These are phyloP conservation scores for Venturia nashicola DNA, from an alignment of 2,329 filamentous ascomycete genomes.

Conservation along the genomic window DNA sequence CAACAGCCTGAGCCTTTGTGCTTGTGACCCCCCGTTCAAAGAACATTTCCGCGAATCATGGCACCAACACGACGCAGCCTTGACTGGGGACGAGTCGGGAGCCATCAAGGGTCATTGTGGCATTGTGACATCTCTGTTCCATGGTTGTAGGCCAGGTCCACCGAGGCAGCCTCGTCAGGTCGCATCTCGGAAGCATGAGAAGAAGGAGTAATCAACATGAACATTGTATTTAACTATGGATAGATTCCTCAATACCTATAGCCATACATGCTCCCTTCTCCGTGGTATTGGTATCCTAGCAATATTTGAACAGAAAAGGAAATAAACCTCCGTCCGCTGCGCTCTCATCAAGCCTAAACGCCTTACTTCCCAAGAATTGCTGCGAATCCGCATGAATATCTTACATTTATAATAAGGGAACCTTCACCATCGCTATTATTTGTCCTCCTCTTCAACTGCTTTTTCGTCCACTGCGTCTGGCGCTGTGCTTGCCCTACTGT, in stretches of 20 bases:
- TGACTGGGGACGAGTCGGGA: neutral
- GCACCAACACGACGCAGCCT: neutral
- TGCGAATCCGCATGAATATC: neutral
- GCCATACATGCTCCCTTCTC: neutral
- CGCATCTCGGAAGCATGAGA: neutral
- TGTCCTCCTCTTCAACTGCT: neutral
- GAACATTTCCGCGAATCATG: neutral
- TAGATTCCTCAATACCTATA: neutral
- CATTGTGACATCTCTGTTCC: neutral
- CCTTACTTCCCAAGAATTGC: neutral
- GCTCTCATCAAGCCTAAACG: neutral
- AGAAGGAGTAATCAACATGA: neutral
- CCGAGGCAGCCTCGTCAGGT: neutral
- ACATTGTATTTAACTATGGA: neutral
- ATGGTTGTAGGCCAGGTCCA: neutral
- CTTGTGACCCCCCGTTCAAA: too few species aligned
- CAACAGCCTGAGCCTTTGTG: too few species aligned
- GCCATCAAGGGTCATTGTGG: neutral
- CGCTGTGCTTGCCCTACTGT: neutral
- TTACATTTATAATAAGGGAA: neutral
- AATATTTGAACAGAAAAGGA: neutral
- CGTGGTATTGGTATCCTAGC: conserved; percentile 1
- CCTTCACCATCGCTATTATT: neutral
- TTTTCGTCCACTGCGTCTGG: neutral
- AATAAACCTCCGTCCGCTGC: neutral